A percentile compares a stretch with the other conserved stretches of the same genome.
Evolutionary conservation across 441 rosid genomes (phyloP).

Genomic region (Eruca vesicaria): DNA sequence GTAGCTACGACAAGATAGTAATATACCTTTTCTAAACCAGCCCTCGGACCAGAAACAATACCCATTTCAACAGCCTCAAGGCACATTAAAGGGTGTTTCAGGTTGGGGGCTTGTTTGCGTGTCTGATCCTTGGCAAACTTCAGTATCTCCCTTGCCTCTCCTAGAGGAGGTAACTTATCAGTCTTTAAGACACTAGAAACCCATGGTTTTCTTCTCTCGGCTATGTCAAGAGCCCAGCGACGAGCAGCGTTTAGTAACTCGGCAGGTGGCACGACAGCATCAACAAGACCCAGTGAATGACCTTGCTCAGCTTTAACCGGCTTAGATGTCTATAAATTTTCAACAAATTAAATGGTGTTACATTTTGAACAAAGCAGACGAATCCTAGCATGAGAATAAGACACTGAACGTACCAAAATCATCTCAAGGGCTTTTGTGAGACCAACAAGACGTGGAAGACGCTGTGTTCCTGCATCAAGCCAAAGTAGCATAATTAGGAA

Average conservation of each 20-base stretch:
- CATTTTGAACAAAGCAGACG: constrained; percentile 7
- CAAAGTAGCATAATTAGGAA: constrained; percentile 25
- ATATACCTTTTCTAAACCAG: constrained; percentile 77
- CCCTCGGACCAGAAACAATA: constrained; percentile 77
- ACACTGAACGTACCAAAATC: constrained; percentile 75
- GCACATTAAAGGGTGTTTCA: constrained; percentile 83
- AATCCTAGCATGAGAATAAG: constrained; percentile 19
- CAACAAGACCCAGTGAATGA: constrained; percentile 73
- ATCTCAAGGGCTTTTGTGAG: constrained; percentile 85
- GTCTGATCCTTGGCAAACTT: constrained; percentile 84
- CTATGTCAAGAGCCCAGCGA: constrained; percentile 81
- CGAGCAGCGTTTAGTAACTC: constrained; percentile 73
- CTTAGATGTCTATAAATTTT: constrained; percentile 68
- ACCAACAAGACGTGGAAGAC: constrained; percentile 99
- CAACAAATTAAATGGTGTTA: background rate
- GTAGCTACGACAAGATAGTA: background rate
- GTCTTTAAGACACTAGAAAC: constrained; percentile 74
- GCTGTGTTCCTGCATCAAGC: constrained; percentile 82
- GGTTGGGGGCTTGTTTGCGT: constrained; percentile 74
- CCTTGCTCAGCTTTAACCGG: constrained; percentile 81
- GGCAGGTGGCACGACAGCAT: constrained; percentile 68
- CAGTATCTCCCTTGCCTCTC: constrained; percentile 92
- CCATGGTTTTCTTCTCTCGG: constrained; percentile 78
- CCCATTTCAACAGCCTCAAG: constrained; percentile 84
- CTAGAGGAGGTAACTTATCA: constrained; percentile 83